Percentiles rank a stretch among this genome's conserved stretches.
These are phyloP conservation scores for Colletotrichum navitas DNA, from an alignment of 2,329 filamentous ascomycete species.

Conservation along the genomic window DNA sequence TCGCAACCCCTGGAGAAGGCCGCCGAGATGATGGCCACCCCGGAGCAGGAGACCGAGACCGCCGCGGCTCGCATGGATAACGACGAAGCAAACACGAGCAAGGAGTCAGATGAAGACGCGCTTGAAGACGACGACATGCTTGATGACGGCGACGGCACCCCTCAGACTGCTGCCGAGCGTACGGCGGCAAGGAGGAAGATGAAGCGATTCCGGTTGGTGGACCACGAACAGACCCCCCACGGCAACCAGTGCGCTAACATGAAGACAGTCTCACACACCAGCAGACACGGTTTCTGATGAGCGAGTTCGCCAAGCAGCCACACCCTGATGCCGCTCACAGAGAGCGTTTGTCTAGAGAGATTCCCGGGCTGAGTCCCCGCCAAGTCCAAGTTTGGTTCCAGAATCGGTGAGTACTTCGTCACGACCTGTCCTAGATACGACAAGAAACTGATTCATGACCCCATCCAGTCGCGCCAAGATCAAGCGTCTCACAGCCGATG, in stretches of 20 bases:
- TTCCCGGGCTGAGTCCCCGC: constrained; percentile 89
- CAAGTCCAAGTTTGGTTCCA: constrained; percentile 99
- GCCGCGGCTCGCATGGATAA: constrained; percentile 51
- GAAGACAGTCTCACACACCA: constrained; percentile 84
- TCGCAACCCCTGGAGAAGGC: constrained; percentile 54
- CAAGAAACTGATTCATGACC: constrained; percentile 40
- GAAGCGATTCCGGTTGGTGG: constrained; percentile 81
- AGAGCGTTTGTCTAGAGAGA: constrained; percentile 88
- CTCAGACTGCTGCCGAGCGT: constrained; percentile 68
- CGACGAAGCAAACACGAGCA: constrained; percentile 51
- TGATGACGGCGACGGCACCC: constrained; percentile 62
- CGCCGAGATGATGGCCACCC: constrained; percentile 55
- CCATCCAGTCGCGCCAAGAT: constrained; percentile 74
- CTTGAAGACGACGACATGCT: constrained; percentile 70
- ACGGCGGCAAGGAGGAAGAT: constrained; percentile 72
- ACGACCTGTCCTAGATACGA: constrained; percentile 10
- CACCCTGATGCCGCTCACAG: constrained; percentile 93
- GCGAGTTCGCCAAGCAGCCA: constrained; percentile 93
- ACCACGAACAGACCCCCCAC: not conserved
- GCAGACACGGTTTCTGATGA: constrained; percentile 98
- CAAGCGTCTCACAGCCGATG: constrained; percentile 77
- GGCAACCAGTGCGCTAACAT: constrained; percentile 50
- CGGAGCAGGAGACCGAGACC: constrained; percentile 52
- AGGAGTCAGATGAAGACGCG: constrained; percentile 65
- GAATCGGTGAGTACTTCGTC: constrained; percentile 77